Base-by-base conservation (phyloP, 495 filamentous ascomycete species). In the Xylaria bambusicola region DNA sequence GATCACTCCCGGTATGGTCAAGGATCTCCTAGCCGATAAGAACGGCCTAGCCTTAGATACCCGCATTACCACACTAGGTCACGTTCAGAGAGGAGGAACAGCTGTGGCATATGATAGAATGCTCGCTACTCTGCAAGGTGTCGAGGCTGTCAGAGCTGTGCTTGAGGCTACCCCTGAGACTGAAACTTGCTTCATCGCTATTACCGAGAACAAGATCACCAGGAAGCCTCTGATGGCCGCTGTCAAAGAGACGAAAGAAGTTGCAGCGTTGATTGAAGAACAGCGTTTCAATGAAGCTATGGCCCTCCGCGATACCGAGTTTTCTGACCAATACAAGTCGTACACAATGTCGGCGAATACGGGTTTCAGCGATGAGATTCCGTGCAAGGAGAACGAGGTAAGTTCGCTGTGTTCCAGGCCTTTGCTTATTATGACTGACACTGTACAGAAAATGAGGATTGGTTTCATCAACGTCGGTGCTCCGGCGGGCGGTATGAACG, bases 401-500 rank as follows among this genome's bases (percentile, higher is more conserved):
- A 35, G 82, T 68, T 18, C 24, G 45, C 20, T 45, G 7, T 5
- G 9, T 13, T 2, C 20, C 20, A 18, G 21, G 7, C 18, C 12
- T 18, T n/a, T 52, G 17, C 63, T 78, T 58, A 76, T 49, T 5
- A 13, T 8, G 27, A 7, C 27, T 58, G 46, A 58, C 46, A 23
- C 21, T 33, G 51, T 17, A 9, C 53, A 95, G 90, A 86, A 86
- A 65, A 92, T 97, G 91, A 86, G 85, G 36, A 91, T 99, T 65
- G 94, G 88, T 6, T 93, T 98, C 62, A 88, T 99, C 69, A 96
- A 99, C 66, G 92, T 98, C 56, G 95, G 95, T 63, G 95, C 95
- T 26, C 95, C 95, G 6, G 95, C 95, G n/a, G 95, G 94, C 67
- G 95, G 95, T 70, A 97, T 99, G 87, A 99, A 99, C 75, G 91